Evolutionary conservation across 441 rosid genomes (phyloP), one percentile per base, ranked within the genome.

Genomic region (Daphne laureola): DNA sequence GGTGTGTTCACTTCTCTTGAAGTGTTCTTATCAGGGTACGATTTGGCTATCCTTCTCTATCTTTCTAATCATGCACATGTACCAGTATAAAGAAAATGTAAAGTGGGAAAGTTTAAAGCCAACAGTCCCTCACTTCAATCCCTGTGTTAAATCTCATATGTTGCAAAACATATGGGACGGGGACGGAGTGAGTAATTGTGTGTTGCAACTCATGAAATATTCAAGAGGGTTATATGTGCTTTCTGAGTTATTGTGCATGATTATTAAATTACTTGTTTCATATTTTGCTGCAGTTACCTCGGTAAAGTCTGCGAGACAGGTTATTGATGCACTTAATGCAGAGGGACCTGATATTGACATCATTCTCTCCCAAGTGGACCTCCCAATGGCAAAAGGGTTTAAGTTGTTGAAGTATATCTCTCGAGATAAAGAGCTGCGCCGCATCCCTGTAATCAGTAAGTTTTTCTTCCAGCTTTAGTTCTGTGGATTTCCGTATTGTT

Each of bases 381-480:
- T 92, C 55, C 98, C 96, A 54, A 83, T 89, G 94, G 70, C 72
- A 46, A 92, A 92, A 73, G 98, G 98, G 78, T 76, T 83, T 87
- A 92, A 92, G 79, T 75, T 89, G 94, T 70, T 92, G 63, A 92
- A 88, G 75, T 89, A 92, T 69, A 86, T 92, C 55, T 75, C 79
- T 5, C 78, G 89, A 46, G 86, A 92, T 76, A 86, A 84, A 67
- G 92, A 81, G 50, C 77, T 92, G 58, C 76, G 69, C 14, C 91
- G 86, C 57, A 92, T 92, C 70, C 98, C 98, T 58, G 94, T 92
- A 46, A 92, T 92, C 65, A 92, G 98, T 92, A 79, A 77, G 97
- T 38, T 26, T 57, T 49, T 49, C 41, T 57, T n/a, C 47, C 41
- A 44, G 12, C 27, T 21, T 15, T 67, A 18, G 53, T 12, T 12